Base-by-base conservation (phyloP, 2,329 filamentous ascomycete species). In the Colletotrichum gigasporum region DNA sequence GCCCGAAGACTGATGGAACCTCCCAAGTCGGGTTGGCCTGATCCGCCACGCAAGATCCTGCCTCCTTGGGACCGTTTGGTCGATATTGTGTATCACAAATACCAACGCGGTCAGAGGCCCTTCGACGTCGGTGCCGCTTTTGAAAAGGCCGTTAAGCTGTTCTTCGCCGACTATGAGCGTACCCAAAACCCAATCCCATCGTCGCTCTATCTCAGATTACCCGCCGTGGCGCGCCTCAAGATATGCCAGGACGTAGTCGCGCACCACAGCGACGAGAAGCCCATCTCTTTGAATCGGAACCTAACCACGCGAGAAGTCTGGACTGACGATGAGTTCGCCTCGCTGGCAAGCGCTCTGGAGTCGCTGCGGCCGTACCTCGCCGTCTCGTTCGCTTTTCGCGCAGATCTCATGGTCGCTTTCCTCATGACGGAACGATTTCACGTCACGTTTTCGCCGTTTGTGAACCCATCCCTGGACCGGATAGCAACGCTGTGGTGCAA, bases 381-480 rank as follows among this genome's bases (percentile, higher is more conserved):
- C n/a, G 74, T 76, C 6, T 78, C 72, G 10, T 77, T 75, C 20
- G 71, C 64, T 4, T 73, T 82, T 58, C 73, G 76, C 6, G 73
- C 76, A 4, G 78, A 81, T 35, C 22, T 81, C 1, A 68, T 82
- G 28, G 65, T 77, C 2, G 57, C 75, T 0, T 67, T 82, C 2
- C 73, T 82, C 6, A 70, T 73, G 20, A 68, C 68, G 3, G 69
- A 74, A 16, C 70, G 67, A 9, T 79, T 83, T 22, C 80, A 83
- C 57, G 70, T 76, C 20, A 73, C 77, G 1, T 74, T 77, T 16
- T 78, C 78, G 0, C 79, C 80, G 0, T 79, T 75, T 44, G 73
- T 78, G 3, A 72, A 71, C 2, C 66, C 67, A 0, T 57, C 59
- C 5, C 67, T 77, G 1, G 76, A 74, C 32, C 78, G 78, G 0